A percentile compares a stretch with the other conserved stretches of the same genome.
Conservation (phyloP, 306 rosid genomes). For the Castanopsis chinensis region DNA sequence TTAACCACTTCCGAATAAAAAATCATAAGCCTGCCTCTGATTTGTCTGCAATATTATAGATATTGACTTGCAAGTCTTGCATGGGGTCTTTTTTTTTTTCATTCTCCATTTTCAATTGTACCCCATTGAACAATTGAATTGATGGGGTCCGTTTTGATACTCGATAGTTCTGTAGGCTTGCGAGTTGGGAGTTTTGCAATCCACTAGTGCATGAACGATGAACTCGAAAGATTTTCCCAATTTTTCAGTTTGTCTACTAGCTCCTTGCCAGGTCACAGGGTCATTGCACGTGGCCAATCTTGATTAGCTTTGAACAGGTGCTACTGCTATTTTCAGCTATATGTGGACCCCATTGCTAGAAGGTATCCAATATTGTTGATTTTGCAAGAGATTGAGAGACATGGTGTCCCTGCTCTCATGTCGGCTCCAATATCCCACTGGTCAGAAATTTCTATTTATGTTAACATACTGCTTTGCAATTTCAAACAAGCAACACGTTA, state of each 20-base stretch:
- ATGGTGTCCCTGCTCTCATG: too few relatives aligned
- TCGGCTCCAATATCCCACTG: too few relatives aligned
- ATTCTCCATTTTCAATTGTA: too few relatives aligned
- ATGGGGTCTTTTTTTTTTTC: too few relatives aligned
- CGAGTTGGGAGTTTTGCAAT: not conserved
- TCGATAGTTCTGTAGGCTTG: not conserved
- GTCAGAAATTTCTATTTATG: too few relatives aligned
- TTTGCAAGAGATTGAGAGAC: not conserved
- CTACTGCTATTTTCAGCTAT: not conserved
- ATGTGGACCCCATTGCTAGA: not conserved
- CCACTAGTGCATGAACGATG: not conserved
- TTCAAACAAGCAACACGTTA: too few relatives aligned
- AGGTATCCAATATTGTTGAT: not conserved
- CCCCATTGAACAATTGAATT: too few relatives aligned
- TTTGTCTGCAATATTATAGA: too few relatives aligned
- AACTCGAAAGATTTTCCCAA: not conserved
- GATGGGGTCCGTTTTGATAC: not conserved
- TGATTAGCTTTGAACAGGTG: not conserved
- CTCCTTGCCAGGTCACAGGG: not conserved
- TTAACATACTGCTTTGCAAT: too few relatives aligned
- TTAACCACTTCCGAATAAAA: too few relatives aligned
- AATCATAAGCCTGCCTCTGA: too few relatives aligned
- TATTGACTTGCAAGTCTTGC: too few relatives aligned
- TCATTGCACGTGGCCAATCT: conserved; percentile 1
- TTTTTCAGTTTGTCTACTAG: not conserved